Conservation (phyloP, 2,329 filamentous ascomycete genomes). For the Claviceps arundinis region DNA sequence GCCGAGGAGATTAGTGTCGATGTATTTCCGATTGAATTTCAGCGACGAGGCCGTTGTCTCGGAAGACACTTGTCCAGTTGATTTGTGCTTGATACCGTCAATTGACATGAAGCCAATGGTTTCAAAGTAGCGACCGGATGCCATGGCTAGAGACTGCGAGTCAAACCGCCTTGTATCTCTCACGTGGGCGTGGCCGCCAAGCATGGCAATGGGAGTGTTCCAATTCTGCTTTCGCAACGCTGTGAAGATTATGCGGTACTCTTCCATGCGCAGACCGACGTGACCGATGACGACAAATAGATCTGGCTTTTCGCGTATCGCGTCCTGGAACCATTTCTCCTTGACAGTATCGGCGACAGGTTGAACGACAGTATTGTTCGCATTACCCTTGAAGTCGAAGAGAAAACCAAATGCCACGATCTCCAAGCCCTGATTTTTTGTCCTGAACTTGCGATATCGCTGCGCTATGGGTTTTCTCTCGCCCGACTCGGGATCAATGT, state of each 20-base stretch:
- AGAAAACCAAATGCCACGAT: constrained; percentile 88
- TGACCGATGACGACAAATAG: constrained; percentile 80
- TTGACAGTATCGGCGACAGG: constrained; percentile 68
- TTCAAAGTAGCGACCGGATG: constrained; percentile 86
- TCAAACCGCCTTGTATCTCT: constrained; percentile 76
- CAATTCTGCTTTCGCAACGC: constrained; percentile 65
- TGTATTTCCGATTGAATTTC: constrained; percentile 67
- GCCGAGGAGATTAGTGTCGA: constrained; percentile 85
- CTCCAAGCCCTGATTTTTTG: constrained; percentile 73
- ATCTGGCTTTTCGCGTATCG: constrained; percentile 73
- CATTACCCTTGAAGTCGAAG: constrained; percentile 84
- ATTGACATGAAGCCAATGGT: constrained; percentile 91
- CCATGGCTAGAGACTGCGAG: constrained; percentile 61
- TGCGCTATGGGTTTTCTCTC: constrained; percentile 63
- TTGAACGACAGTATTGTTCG: constrained; percentile 79
- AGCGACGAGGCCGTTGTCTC: constrained; percentile 26
- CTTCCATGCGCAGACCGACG: constrained; percentile 66
- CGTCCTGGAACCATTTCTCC: constrained; percentile 78
- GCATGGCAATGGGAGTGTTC: constrained; percentile 79
- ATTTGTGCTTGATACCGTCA: constrained; percentile 39
- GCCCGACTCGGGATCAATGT: constrained; percentile 59
- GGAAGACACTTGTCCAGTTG: constrained; percentile 15
- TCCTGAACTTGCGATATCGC: constrained; percentile 79
- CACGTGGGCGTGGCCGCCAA: constrained; percentile 83
- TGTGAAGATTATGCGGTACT: constrained; percentile 65